Percentiles rank a stretch among this genome's conserved stretches.
Conservation (phyloP, 352 stramenopile genomes). For the Aphanomyces euteiches region DNA sequence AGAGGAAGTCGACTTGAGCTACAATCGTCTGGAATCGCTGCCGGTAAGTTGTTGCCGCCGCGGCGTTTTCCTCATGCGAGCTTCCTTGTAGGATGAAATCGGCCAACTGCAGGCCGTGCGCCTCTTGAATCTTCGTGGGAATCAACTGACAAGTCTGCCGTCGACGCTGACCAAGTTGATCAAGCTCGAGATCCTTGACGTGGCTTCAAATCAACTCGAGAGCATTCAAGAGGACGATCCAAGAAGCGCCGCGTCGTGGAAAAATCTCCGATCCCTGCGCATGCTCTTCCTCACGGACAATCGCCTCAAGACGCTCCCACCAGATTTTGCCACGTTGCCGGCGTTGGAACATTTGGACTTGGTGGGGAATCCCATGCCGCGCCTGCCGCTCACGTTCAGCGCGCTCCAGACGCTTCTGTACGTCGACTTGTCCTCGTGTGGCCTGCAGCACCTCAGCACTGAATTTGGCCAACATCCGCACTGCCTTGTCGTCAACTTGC, state of each 20-base stretch:
- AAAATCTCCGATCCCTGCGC: slow-evolving; percentile 32
- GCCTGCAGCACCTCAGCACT: slow-evolving; percentile 21
- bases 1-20: slow-evolving; percentile 50
- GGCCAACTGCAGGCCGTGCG: slow-evolving; percentile 50
- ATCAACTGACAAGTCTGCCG: slow-evolving; percentile 43
- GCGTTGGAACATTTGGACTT: slow-evolving; percentile 41
- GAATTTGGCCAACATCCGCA: slow-evolving; percentile 18
- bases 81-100: slow-evolving; percentile 38
- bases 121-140: slow-evolving; percentile 47
- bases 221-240: not conserved
- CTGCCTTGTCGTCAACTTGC: slow-evolving; percentile 16
- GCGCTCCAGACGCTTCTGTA: slow-evolving; percentile 51
- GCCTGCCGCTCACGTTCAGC: slow-evolving; percentile 46
- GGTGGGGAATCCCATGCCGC: slow-evolving; percentile 45
- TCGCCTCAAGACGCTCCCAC: slow-evolving; percentile 39
- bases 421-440: slow-evolving; percentile 32
- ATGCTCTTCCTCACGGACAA: slow-evolving; percentile 43
- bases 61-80: not conserved
- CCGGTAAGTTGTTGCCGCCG: slow-evolving; percentile 30
- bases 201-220: slow-evolving; percentile 1
- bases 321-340: slow-evolving; percentile 32
- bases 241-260: not conserved
- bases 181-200: slow-evolving; percentile 44
- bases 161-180: slow-evolving; percentile 36
- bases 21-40: slow-evolving; percentile 47